Evolutionary conservation across 305 asterid species (phyloP).

Genomic region (Rubia balearica): DNA sequence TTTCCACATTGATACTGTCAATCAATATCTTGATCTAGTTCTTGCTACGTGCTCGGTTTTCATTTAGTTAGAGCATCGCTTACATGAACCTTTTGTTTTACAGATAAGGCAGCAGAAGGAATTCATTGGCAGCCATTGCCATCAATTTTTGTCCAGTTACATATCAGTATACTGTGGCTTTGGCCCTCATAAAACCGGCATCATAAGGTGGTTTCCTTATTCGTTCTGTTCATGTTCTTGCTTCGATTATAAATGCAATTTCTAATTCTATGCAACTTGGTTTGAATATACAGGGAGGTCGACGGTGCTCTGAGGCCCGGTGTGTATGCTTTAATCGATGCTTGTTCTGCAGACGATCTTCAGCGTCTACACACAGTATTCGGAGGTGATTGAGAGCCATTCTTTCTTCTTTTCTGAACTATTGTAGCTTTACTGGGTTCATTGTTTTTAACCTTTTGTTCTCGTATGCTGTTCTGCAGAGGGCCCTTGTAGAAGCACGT

Average conservation of each 20-base stretch:
- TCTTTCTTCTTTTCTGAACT: background rate
- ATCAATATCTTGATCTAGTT: background rate
- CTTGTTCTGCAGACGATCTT: conserved; percentile 71
- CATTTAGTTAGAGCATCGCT: too few species aligned
- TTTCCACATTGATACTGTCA: background rate
- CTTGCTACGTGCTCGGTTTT: too few species aligned
- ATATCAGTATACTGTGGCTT: conserved; percentile 78
- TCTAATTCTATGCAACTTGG: conserved; percentile 2
- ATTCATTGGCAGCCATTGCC: conserved; percentile 44
- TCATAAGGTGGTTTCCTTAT: conserved; percentile 48
- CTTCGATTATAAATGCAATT: background rate
- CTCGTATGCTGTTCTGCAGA: conserved; percentile 32
- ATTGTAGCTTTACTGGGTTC: background rate
- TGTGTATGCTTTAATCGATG: conserved; percentile 68
- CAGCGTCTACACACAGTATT: conserved; percentile 75
- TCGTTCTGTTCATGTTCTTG: background rate
- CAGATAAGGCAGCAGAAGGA: conserved; percentile 90
- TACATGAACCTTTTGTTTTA: background rate
- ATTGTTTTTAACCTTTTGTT: background rate
- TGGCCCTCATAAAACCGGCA: conserved; percentile 67
- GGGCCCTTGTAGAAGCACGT: conserved; percentile 89
- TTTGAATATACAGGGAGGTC: conserved; percentile 49
- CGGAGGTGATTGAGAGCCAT: conserved; percentile 50
- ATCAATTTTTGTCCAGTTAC: conserved; percentile 61
- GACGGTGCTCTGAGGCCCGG: conserved; percentile 86